Evolutionary conservation across 2,329 filamentous ascomycete genomes (phyloP), one percentile per base, ranked within the genome.

Genomic region (Phymatotrichopsis omnivora): DNA sequence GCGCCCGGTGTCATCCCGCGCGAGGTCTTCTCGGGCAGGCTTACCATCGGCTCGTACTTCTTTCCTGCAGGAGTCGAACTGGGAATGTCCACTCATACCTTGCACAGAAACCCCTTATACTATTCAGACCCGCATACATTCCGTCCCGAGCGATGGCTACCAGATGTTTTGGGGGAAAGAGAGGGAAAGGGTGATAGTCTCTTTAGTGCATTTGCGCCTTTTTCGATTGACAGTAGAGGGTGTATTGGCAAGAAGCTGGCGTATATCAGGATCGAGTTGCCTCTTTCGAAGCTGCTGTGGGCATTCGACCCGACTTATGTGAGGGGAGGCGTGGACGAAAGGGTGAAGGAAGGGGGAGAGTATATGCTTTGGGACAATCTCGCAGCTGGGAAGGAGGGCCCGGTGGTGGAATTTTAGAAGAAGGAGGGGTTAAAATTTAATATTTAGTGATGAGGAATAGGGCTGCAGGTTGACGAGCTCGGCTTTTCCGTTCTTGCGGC

Each of bases 341-440:
- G n/a, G n/a, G n/a, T n/a, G n/a, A n/a, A n/a, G n/a, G n/a, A n/a
- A n/a, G n/a, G n/a, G n/a, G n/a, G n/a, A n/a, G 82, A 85, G 67
- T 83, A 78, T 62, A 80, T 84, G 66, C 65, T 85, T 45, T 64
- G 72, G 40, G 82, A 86, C 60, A 79, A 75, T 14, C 85, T 86
- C 62, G 83, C 81, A 24, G 82, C 78, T 56, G 67, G 74, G 56
- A 86, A 85, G 66, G 72, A 81, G 57, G 82, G 82, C 0, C 76
- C 78, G 1, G 69, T 82, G 64, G 66, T 85, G 45, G 74, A 83
- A 64, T 80, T 80, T 57, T 61, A 66, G 57, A 65, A 52, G 53
- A 53, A 49, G 38, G 36, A 29, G 30, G n/a, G n/a, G n/a, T n/a
- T n/a, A n/a, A n/a, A n/a, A n/a, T n/a, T n/a, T n/a, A n/a, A n/a